These are phyloP conservation scores for Fomitopsis betulina DNA, from an alignment of 1,284 basidiomycete genomes.

Conservation along the genomic window DNA sequence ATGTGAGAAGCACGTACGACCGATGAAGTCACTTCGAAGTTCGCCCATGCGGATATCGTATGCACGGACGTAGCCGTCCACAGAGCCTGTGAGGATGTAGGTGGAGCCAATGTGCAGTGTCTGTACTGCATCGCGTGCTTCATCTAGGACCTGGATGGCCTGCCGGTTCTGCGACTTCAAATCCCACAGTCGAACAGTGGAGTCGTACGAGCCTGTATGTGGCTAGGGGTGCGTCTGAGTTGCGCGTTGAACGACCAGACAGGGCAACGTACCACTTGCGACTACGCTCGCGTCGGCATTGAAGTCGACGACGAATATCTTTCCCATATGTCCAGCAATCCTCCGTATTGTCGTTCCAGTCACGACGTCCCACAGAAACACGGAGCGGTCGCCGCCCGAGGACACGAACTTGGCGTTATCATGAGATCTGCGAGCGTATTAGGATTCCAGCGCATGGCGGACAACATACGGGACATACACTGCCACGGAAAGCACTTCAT, in stretches of 20 bases:
- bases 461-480: slow-evolving; percentile 54
- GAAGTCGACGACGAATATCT: slow-evolving; percentile 89
- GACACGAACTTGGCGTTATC: slow-evolving; percentile 95
- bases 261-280: slow-evolving; percentile 65
- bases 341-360: slow-evolving; percentile 79
- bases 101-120: slow-evolving; percentile 63
- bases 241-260: slow-evolving; percentile 6
- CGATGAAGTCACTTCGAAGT: slow-evolving; percentile 84
- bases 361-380: slow-evolving; percentile 95
- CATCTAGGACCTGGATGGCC: slow-evolving; percentile 89
- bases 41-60: slow-evolving; percentile 95
- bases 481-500: slow-evolving; percentile 88
- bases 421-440: slow-evolving; percentile 54
- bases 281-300: slow-evolving; percentile 82
- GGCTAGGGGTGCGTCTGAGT: slow-evolving; percentile 2
- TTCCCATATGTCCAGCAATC: slow-evolving; percentile 84
- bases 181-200: slow-evolving; percentile 88
- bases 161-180: slow-evolving; percentile 77
- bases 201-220: slow-evolving; percentile 75
- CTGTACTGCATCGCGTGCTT: slow-evolving; percentile 88
- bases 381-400: slow-evolving; percentile 88
- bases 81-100: slow-evolving; percentile 76
- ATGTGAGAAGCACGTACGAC: slow-evolving; percentile 45
- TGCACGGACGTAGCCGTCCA: slow-evolving; percentile 88
- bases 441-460: background rate